These are phyloP conservation scores for Septoria linicola DNA, from an alignment of 2,329 filamentous ascomycete species.

Conservation along the genomic window DNA sequence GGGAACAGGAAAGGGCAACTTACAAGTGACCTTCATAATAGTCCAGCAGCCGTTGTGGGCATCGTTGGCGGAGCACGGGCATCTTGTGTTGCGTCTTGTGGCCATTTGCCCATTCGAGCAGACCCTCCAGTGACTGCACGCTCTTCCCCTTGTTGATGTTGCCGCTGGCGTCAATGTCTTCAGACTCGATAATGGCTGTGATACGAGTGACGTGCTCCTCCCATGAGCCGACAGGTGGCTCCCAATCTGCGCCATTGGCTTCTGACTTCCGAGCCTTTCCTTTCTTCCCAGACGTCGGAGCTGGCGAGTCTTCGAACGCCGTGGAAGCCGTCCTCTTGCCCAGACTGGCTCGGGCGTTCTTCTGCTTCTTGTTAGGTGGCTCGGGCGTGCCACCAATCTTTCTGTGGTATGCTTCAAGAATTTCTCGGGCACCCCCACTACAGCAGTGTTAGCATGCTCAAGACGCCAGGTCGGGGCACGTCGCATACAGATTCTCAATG, in stretches of 20 bases:
- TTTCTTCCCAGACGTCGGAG: constrained; percentile 29
- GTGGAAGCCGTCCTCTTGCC: constrained; percentile 26
- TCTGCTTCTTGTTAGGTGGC: constrained; percentile 39
- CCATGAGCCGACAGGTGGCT: constrained; percentile 71
- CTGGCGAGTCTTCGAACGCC: constrained; percentile 31
- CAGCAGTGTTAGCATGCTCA: constrained; percentile 2
- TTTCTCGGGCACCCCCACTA: constrained; percentile 45
- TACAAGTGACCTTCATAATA: constrained; percentile 43
- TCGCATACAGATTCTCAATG: constrained; percentile 64
- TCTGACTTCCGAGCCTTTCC: constrained; percentile 28
- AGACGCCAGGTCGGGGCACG: not conserved
- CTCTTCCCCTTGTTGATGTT: constrained; percentile 26
- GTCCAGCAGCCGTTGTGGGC: constrained; percentile 63
- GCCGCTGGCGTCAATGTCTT: constrained; percentile 24
- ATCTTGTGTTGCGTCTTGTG: constrained; percentile 73
- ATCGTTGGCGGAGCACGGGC: constrained; percentile 67
- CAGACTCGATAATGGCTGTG: constrained; percentile 68
- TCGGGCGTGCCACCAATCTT: constrained; percentile 61
- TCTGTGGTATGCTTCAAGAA: constrained; percentile 64
- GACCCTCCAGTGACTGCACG: constrained; percentile 61
- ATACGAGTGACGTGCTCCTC: constrained; percentile 70
- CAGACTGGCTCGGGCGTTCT: constrained; percentile 20
- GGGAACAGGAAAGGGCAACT: constrained; percentile 27
- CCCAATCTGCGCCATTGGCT: constrained; percentile 51
- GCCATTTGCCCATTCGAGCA: constrained; percentile 71